These are phyloP conservation scores for Eustoma russellianum DNA, from an alignment of 257 asterid genomes.

Conservation along the genomic window DNA sequence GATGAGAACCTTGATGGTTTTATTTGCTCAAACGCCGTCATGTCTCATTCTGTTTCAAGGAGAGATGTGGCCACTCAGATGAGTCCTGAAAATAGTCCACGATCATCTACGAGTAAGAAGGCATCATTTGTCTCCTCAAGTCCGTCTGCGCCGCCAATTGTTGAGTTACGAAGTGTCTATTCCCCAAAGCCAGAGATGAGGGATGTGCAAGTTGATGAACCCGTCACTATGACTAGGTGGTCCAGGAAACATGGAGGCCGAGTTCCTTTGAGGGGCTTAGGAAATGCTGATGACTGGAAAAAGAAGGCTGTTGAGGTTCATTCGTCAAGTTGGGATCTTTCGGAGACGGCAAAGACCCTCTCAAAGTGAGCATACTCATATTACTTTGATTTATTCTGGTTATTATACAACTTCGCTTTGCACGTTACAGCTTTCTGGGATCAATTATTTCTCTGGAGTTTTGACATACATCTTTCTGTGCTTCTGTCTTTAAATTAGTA, in stretches of 20 bases:
- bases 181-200: constrained; percentile 52
- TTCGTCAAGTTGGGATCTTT: constrained; percentile 53
- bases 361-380: constrained; percentile 40
- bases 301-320: constrained; percentile 45
- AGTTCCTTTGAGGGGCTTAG: constrained; percentile 34
- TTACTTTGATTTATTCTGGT: not conserved
- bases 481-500: not conserved
- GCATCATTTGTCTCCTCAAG: constrained; percentile 52
- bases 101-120: constrained; percentile 38
- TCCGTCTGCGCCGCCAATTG: constrained; percentile 47
- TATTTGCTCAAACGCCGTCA: constrained; percentile 1
- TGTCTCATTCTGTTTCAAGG: constrained; percentile 27
- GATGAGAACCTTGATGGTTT: constrained; percentile 35
- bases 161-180: constrained; percentile 32
- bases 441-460: not conserved
- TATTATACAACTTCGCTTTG: not conserved
- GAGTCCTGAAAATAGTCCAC: constrained; percentile 76
- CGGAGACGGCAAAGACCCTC: constrained; percentile 49
- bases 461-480: not conserved
- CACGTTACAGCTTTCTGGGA: not conserved
- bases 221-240: constrained; percentile 82
- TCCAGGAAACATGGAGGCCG: constrained; percentile 54
- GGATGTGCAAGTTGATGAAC: constrained; percentile 82
- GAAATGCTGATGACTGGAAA: constrained; percentile 54
- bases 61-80: constrained; percentile 97